Base-by-base conservation (phyloP, 2,329 filamentous ascomycete genomes). In the Lachnellula arida region DNA sequence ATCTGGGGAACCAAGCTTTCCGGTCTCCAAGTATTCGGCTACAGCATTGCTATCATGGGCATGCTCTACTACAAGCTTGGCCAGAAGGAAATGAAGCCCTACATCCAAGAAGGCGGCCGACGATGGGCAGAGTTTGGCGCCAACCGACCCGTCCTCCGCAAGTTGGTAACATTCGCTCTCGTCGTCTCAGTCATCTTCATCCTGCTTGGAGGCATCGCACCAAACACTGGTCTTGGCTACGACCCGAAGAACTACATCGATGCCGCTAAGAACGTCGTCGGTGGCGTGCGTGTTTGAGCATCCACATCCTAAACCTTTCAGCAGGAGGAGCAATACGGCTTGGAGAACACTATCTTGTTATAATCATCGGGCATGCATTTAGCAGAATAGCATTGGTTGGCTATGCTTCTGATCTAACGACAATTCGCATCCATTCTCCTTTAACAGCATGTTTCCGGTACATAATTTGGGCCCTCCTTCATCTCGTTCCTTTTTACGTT, bases 31-130 rank as follows among this genome's bases (percentile, higher is more conserved):
- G 86, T 88, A 72, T 91, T 93, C 70, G 89, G 89, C 64, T 94
- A 93, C 80, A 81, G 79, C 72, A 89, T 93, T 69, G 88, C 89
- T 50, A 82, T 93, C 32, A 79, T 77, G 60, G 89, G 89, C 68
- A 88, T 94, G 75, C 74, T 91, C 63, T 91, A 90, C 81, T 93
- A 91, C 81, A 92, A 92, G 81, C 85, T 93, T 58, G 89, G 89
- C 55, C 83, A 81, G 57, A 91, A 96, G 58, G 88, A 91, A 72
- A 76, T 96, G 70, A 92, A 88, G 79, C 87, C 87, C 69, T 91
- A 93, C 72, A 75, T 87, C 57, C 78, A 80, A 59, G 86, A 91
- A 65, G 87, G 80, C 53, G 79, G 80, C 69, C 88, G 91, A 70
- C 82, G 86, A 59, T 96, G 91, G 91, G 87, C 88, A 51, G 91